Conservation (phyloP, 768 basidiomycete species). For the Rhodotorula babjevae region DNA sequence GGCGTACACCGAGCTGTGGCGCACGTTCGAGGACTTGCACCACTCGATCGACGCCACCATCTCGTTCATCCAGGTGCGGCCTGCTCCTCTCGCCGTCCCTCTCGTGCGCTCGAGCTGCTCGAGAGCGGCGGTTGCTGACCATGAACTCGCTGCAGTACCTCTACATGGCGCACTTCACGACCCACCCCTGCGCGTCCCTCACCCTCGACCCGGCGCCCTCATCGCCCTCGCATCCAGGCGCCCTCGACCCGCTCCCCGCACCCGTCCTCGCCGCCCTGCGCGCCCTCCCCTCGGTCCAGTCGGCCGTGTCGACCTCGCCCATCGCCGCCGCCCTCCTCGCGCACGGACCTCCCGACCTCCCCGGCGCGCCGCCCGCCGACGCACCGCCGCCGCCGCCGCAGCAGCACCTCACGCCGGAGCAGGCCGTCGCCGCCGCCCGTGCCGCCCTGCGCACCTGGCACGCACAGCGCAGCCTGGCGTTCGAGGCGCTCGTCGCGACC, state of each 20-base stretch:
- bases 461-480: neutral
- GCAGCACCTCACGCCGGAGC: neutral
- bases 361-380: neutral
- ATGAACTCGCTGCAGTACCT: constrained; percentile 15
- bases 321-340: neutral
- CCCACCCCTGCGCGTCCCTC: neutral
- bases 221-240: neutral
- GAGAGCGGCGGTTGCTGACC: no score
- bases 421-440: neutral
- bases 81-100: neutral
- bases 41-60: constrained; percentile 39
- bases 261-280: neutral
- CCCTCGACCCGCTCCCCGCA: neutral
- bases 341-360: neutral
- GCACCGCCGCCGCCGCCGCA: neutral
- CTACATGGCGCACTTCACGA: constrained; percentile 37
- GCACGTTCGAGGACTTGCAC: constrained; percentile 37
- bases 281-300: constrained; percentile 1
- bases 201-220: neutral
- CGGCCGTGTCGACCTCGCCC: neutral
- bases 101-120: no score
- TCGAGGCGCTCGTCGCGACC: constrained; percentile 5
- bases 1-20: constrained; percentile 21
- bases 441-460: neutral
- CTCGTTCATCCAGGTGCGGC: constrained; percentile 36